Base-by-base conservation (phyloP, 805 yeast species). In the Tetrapisispora taiwanensis region DNA sequence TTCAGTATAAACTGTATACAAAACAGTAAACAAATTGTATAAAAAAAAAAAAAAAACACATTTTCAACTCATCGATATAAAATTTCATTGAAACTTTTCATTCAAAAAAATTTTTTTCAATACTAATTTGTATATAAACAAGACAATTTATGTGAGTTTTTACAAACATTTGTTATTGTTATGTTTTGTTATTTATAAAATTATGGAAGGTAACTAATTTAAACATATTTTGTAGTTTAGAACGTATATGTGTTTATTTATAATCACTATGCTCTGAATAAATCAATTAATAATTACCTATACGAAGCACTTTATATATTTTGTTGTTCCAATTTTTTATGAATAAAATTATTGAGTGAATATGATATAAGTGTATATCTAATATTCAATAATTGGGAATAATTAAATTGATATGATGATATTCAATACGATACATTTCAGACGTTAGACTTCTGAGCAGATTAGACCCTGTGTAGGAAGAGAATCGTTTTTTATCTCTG, bases 371-470 rank as follows among this genome's bases (percentile, higher is more conserved):
- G 40, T 12, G 4, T 37, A 37, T 27, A 12, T 26, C 40, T 9
- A 17, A 17, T 22, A 27, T 26, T 17, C 15, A 26, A 27, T 18
- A n/a, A 24, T n/a, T 3, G 15, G 4, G 2, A 36, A 24, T 5
- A 5, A 15, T 15, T n/a, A 36, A 15, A n/a, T 8, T 31, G 3
- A 30, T 15, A 36, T 42, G 45, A 42, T 42, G 45, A 42, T 42
- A 36, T 32, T 45, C 54, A 56, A 51, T 42, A 31, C 45, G 41
- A 42, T 36, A 36, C n/a, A 22, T 36, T 35, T 34, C 36, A 24
- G 45, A 42, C 45, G 45, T 42, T 42, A 42, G 45, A 42, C 45
- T 42, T 42, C 45, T 31, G 40, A 42, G 28, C 40, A 37, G 40
- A 37, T 37, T 37, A 37, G 40, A 37, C 34, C 42, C 40, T 37